Percentiles rank a stretch among this genome's conserved stretches.
phyloP scores from a whole-genome alignment of 768 basidiomycete genomes.

The Trametes punicea region DNA sequence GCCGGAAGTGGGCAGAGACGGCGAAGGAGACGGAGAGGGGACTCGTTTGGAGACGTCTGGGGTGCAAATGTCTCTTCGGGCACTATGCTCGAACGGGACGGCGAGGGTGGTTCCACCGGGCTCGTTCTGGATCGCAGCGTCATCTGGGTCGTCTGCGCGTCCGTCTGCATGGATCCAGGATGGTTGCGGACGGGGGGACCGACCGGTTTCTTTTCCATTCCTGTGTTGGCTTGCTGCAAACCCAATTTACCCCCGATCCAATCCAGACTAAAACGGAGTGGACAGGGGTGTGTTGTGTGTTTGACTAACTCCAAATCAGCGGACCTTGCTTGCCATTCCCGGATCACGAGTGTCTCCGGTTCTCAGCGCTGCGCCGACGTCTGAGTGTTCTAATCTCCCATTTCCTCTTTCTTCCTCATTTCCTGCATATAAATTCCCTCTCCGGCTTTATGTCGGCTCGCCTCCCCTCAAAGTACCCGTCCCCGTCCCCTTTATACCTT shows the following conservation, averaged over 20 bases:
- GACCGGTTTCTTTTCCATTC: slow-evolving; percentile 11
- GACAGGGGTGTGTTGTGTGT: slow-evolving; percentile 13
- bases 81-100: slow-evolving; percentile 10
- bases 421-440: slow-evolving; percentile 24
- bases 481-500: slow-evolving; percentile 26
- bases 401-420: slow-evolving; percentile 2
- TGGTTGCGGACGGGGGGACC: neutral
- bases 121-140: slow-evolving; percentile 6
- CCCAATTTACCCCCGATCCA: slow-evolving; percentile 9
- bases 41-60: slow-evolving; percentile 1
- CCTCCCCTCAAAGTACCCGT: slow-evolving; percentile 2
- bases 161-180: neutral
- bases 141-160: neutral
- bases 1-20: no score
- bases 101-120: slow-evolving; percentile 9
- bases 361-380: slow-evolving; percentile 9
- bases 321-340: slow-evolving; percentile 26
- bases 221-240: neutral
- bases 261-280: slow-evolving; percentile 18
- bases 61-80: slow-evolving; percentile 2
- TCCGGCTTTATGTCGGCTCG: slow-evolving; percentile 25
- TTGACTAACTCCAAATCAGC: slow-evolving; percentile 25
- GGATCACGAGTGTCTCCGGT: slow-evolving; percentile 24
- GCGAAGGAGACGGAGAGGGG: neutral
- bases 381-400: neutral